A percentile compares a stretch with the other conserved stretches of the same genome.
Conservation (phyloP, 345 rosid genomes). For the Jatropha curcas region DNA sequence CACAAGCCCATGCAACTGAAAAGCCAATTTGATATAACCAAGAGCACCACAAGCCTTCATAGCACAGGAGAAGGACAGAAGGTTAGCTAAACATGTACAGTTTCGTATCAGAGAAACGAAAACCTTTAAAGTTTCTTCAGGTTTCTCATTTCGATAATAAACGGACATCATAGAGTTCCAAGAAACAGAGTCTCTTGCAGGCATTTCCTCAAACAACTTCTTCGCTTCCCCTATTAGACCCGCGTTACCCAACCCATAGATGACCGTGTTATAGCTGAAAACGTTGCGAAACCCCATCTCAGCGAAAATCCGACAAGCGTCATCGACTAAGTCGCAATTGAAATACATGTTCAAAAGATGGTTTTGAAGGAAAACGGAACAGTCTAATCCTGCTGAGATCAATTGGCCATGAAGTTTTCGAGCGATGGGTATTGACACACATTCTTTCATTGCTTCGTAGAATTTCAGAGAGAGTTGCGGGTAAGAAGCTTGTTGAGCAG, state of each 20-base stretch:
- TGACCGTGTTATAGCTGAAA: slow-evolving; percentile 17
- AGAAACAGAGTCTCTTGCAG: slow-evolving; percentile 27
- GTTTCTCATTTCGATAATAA: slow-evolving; percentile 14
- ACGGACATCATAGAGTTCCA: slow-evolving; percentile 30
- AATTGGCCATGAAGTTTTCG: slow-evolving; percentile 27
- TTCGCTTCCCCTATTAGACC: slow-evolving; percentile 16
- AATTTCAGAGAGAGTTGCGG: slow-evolving; percentile 15
- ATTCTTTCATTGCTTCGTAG: slow-evolving; percentile 19
- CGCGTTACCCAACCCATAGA: neutral
- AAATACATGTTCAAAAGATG: slow-evolving; percentile 22
- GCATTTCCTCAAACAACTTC: slow-evolving; percentile 32
- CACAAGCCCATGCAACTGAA: slow-evolving; percentile 21
- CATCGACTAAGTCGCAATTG: slow-evolving; percentile 18
- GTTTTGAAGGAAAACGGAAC: slow-evolving; percentile 28
- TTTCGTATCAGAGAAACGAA: slow-evolving; percentile 19
- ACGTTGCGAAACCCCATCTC: slow-evolving; percentile 11
- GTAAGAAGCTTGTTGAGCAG: slow-evolving; percentile 2
- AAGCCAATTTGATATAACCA: slow-evolving; percentile 20
- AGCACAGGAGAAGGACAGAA: slow-evolving; percentile 18
- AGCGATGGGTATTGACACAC: slow-evolving; percentile 13
- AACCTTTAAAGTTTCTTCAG: slow-evolving; percentile 8
- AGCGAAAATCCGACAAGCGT: slow-evolving; percentile 15
- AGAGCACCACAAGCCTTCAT: slow-evolving; percentile 35
- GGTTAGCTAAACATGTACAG: neutral
- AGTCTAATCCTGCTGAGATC: slow-evolving; percentile 15